Conservation (phyloP, 495 filamentous ascomycete species). For the Hapsidospora chrysogenum region DNA sequence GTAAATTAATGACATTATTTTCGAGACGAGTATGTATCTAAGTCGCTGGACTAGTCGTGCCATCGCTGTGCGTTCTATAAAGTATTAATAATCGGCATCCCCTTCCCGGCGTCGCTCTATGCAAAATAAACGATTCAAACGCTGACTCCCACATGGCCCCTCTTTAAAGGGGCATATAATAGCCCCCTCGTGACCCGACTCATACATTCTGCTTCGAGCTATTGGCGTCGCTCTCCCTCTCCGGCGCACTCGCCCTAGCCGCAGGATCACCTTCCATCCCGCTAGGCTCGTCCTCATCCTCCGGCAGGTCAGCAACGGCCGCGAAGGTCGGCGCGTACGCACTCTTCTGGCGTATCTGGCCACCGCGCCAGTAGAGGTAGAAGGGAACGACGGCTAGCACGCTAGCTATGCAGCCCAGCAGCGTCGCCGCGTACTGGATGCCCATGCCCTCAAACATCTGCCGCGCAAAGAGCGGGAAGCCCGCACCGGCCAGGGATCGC, state of each 20-base stretch:
- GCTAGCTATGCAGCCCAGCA: conserved; percentile 58
- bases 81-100: too few species aligned
- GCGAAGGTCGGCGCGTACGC: conserved; percentile 41
- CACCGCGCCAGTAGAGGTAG: conserved; percentile 45
- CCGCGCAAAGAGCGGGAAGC: conserved; percentile 65
- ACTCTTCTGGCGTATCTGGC: conserved; percentile 45
- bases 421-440: conserved; percentile 59
- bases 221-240: not conserved
- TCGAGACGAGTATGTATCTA: too few species aligned
- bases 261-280: not conserved
- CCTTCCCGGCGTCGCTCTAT: too few species aligned
- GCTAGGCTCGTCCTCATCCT: not conserved
- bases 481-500: conserved; percentile 57
- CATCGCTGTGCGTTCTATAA: too few species aligned
- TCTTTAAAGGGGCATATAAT: too few species aligned
- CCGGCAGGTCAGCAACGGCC: not conserved
- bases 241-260: not conserved
- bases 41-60: too few species aligned
- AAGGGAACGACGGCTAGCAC: conserved; percentile 60
- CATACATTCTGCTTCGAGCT: not conserved
- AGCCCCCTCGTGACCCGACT: too few species aligned
- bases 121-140: too few species aligned
- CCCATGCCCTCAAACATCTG: conserved; percentile 70
- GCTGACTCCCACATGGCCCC: too few species aligned
- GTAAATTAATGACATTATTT: too few species aligned